phyloP scores from a whole-genome alignment of 345 rosid genomes.

The Salix brachista region DNA sequence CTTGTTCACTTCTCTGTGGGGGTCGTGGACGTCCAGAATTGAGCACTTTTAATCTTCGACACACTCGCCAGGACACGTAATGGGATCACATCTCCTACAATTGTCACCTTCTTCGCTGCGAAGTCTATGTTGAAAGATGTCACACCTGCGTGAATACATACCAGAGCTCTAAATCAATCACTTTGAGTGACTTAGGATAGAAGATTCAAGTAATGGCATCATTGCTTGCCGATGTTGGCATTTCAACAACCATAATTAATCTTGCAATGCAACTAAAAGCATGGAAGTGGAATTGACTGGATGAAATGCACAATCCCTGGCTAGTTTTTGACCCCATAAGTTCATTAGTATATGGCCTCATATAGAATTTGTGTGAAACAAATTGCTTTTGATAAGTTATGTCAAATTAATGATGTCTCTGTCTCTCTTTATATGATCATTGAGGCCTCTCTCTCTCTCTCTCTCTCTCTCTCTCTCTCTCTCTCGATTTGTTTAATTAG shows the following conservation, averaged over 20 bases:
- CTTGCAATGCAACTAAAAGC: background rate
- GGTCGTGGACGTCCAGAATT: constrained; percentile 54
- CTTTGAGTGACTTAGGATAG: background rate
- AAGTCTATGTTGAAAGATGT: constrained; percentile 79
- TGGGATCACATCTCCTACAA: constrained; percentile 78
- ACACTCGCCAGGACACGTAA: constrained; percentile 64
- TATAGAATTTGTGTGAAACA: background rate
- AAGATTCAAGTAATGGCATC: background rate
- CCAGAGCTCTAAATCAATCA: background rate
- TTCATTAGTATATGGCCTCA: background rate
- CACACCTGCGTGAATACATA: constrained; percentile 50
- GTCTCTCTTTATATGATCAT: background rate
- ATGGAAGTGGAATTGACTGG: background rate
- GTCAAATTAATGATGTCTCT: background rate
- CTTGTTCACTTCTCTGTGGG: background rate
- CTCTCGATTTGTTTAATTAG: background rate
- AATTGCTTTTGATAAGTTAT: background rate
- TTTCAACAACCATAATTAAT: background rate
- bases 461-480: background rate
- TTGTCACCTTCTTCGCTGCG: constrained; percentile 83
- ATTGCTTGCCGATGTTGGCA: background rate
- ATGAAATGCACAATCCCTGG: background rate
- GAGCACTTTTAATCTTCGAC: constrained; percentile 86
- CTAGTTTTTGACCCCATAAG: background rate
- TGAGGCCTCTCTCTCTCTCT: background rate